Evolutionary conservation across 2,329 filamentous ascomycete genomes (phyloP), one percentile per base, ranked within the genome.

Genomic region (Furcasterigmium sp.): DNA sequence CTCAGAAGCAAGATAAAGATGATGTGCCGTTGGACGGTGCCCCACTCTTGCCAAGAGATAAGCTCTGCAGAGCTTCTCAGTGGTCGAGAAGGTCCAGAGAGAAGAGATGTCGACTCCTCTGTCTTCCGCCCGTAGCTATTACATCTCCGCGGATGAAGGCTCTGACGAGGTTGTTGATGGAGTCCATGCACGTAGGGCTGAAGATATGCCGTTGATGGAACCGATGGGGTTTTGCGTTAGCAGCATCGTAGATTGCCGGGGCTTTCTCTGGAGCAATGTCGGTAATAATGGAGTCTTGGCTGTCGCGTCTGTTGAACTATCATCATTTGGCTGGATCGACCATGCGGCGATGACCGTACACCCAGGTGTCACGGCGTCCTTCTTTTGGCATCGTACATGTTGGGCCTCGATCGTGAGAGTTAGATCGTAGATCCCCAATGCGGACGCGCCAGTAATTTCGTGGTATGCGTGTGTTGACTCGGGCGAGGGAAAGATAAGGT

Each of bases 31-130:
- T 21, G 38, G 32, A 13, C 10, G 25, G 18, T 17, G 26, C 26
- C 28, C 38, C 38, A 40, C 38, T 13, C 26, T 19, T 17, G 38
- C 26, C 38, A n/a, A 40, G 38, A 40, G 38, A 40, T 40, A 40
- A 40, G 38, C 26, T 18, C 26, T 32, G 30, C 28, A 15, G 4
- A 28, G 26, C 18, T 5, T n/a, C 17, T 40, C 26, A 40, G 26
- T 40, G 38, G 38, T n/a, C 28, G n/a, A 13, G 13, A 20, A 9
- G 38, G 17, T 30, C 29, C 15, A 18, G 13, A 21, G 32, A 25
- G 23, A 32, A 28, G 19, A 38, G 11, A 14, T 15, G 25, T 30
- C 37, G 38, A 20, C n/a, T n/a, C 36, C 10, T 38, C 2, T 26
- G 36, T 8, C 21, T n/a, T 14, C 14, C 25, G 14, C 20, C 36